Evolutionary conservation across 768 basidiomycete genomes (phyloP).

Genomic region (Boletus subcaerulescens): DNA sequence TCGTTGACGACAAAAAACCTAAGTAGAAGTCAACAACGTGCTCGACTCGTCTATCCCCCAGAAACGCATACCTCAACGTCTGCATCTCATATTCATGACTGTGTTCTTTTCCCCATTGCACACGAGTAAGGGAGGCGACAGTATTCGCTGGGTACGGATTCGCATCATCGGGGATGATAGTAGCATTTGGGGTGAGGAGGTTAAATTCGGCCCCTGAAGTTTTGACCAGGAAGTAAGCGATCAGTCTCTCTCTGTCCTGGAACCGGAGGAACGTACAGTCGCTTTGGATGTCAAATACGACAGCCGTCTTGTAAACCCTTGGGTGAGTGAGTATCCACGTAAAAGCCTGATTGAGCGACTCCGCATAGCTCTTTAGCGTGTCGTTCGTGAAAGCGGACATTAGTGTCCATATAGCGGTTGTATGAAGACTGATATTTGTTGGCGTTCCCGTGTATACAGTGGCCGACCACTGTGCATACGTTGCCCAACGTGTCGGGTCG

Average conservation of each 20-base stretch:
- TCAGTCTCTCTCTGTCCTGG: neutral
- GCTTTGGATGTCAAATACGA: slow-evolving; percentile 6
- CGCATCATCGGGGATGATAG: neutral
- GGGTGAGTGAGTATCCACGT: slow-evolving; percentile 4
- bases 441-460: neutral
- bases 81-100: neutral
- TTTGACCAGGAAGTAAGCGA: no score
- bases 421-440: neutral
- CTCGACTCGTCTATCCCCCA: neutral
- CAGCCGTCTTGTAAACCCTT: neutral
- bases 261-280: neutral
- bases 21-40: neutral
- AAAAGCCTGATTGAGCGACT: neutral
- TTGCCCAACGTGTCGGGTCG: neutral
- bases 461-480: neutral
- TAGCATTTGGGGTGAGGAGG: neutral
- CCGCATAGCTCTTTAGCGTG: neutral
- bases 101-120: slow-evolving; percentile 1
- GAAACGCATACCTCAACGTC: neutral
- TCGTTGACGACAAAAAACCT: slow-evolving; percentile 6
- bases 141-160: neutral
- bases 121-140: neutral
- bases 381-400: neutral
- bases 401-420: slow-evolving; percentile 1
- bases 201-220: slow-evolving; percentile 5